Conservation (phyloP, 257 asterid genomes). For the Primulina huaijiensis region DNA sequence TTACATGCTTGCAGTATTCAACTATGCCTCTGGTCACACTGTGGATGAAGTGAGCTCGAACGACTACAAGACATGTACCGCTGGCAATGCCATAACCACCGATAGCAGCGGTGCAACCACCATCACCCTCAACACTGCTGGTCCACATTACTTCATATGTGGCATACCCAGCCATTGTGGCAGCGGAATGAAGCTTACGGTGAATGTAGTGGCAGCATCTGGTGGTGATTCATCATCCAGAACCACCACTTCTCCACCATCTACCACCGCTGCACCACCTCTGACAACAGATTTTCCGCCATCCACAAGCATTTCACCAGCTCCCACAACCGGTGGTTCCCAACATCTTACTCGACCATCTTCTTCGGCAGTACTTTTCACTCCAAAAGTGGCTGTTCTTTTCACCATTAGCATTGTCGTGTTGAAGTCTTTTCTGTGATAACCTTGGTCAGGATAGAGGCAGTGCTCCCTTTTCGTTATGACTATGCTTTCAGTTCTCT, state of each 20-base stretch:
- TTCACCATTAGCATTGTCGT: slow-evolving; percentile 13
- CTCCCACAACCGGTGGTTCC: slow-evolving; percentile 20
- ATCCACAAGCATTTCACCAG: slow-evolving; percentile 24
- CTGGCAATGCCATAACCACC: slow-evolving; percentile 54
- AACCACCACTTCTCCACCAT: slow-evolving; percentile 19
- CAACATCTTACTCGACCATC: slow-evolving; percentile 27
- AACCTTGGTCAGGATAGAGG: slow-evolving; percentile 55
- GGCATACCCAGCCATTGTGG: slow-evolving; percentile 57
- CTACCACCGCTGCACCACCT: background rate
- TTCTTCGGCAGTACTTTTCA: slow-evolving; percentile 24
- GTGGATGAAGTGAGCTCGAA: slow-evolving; percentile 65
- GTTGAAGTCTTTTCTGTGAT: slow-evolving; percentile 25
- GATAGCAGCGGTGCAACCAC: slow-evolving; percentile 81
- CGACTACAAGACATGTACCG: slow-evolving; percentile 60
- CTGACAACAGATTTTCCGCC: background rate
- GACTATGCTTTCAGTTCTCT: background rate
- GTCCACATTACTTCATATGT: slow-evolving; percentile 62
- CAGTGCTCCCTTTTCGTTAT: slow-evolving; percentile 37
- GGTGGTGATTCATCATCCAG: slow-evolving; percentile 18
- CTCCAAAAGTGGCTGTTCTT: slow-evolving; percentile 31
- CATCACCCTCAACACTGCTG: slow-evolving; percentile 54
- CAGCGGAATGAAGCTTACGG: slow-evolving; percentile 66
- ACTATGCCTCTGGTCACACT: slow-evolving; percentile 59
- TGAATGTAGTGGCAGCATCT: slow-evolving; percentile 37
- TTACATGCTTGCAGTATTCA: slow-evolving; percentile 53